Evolutionary conservation across 2,329 filamentous ascomycete species (phyloP), one percentile per base, ranked within the genome.

Genomic region (Botryosphaeria agaves): DNA sequence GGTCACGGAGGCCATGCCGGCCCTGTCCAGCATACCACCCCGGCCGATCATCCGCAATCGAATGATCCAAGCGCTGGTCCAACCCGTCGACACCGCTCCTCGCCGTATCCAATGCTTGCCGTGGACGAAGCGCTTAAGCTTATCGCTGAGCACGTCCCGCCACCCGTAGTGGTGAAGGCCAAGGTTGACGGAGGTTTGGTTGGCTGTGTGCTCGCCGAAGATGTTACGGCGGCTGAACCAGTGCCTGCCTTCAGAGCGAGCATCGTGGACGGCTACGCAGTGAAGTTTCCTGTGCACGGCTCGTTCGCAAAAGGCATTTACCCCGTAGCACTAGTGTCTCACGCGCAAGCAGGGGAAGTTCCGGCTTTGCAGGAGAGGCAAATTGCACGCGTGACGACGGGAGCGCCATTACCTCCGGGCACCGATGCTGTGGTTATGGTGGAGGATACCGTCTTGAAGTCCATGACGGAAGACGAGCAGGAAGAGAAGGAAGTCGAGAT

Each of bases 401-500:
- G 89, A 0, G 89, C 89, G 5, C 87, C 89, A 7, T 59, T 98
- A 1, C 89, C 89, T 1, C 74, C 75, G 0, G 83, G 85, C 1
- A 83, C 89, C 2, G 92, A 82, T 16, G 77, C 87, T 0, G 85
- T 98, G 4, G 76, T 94, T 28, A 95, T 91, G 83, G 89, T 98
- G 1, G 89, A 98, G 56, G 89, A 94, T 46, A 98, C 89, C 0
- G 56, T 75, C 1, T 61, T 98, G 4, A 72, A 69, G 36, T 74
- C 69, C 2, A 72, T 71, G 52, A 89, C 83, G 0, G 74, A 79
- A 0, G 81, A 92, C 41, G 80, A 75, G 0, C 65, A 64, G 30
- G 89, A 98, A 55, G 89, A 98, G 52, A 76, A 75, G 29, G 78
- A 84, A 36, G 69, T 98, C 2, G 81, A 92, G 49, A 85, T 98